Evolutionary conservation across 148 eudicot genomes (phyloP).

Genomic region (Rhododendron williamsianum): DNA sequence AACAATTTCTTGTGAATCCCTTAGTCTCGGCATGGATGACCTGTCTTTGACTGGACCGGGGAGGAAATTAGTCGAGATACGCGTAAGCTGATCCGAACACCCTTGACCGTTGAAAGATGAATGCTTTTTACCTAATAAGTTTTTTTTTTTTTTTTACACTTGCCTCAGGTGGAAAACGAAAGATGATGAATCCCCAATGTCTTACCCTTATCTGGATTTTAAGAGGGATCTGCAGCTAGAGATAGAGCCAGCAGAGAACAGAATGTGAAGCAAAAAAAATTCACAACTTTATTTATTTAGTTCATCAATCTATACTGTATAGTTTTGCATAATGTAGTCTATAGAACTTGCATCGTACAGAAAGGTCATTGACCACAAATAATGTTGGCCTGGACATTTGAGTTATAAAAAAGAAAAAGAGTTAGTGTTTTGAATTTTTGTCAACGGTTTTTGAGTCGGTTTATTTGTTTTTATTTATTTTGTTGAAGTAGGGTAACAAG

Average conservation of each 20-base stretch:
- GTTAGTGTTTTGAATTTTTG: neutral
- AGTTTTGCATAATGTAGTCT: neutral
- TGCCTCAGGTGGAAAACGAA: constrained; percentile 38
- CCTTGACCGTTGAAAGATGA: neutral
- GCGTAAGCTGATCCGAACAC: neutral
- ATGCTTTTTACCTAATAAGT: neutral
- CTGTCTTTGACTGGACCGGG: neutral
- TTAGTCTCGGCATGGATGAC: neutral
- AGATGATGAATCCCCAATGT: constrained; percentile 37
- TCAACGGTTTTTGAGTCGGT: neutral
- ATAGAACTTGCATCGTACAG: neutral
- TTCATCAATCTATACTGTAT: neutral
- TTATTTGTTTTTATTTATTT: neutral
- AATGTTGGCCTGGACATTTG: neutral
- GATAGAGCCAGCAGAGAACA: constrained; percentile 17
- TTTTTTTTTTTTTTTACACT: neutral
- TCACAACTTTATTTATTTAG: neutral
- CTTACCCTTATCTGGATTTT: constrained; percentile 44
- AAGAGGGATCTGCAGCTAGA: constrained; percentile 27
- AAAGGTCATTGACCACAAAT: neutral
- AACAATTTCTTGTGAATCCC: neutral
- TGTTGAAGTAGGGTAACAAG: too few relatives aligned
- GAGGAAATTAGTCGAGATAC: too few relatives aligned
- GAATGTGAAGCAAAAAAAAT: constrained; percentile 2
- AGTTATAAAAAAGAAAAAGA: neutral